phyloP scores from a whole-genome alignment of 2,329 filamentous ascomycete genomes.

The Phialemoniopsis sp. region DNA sequence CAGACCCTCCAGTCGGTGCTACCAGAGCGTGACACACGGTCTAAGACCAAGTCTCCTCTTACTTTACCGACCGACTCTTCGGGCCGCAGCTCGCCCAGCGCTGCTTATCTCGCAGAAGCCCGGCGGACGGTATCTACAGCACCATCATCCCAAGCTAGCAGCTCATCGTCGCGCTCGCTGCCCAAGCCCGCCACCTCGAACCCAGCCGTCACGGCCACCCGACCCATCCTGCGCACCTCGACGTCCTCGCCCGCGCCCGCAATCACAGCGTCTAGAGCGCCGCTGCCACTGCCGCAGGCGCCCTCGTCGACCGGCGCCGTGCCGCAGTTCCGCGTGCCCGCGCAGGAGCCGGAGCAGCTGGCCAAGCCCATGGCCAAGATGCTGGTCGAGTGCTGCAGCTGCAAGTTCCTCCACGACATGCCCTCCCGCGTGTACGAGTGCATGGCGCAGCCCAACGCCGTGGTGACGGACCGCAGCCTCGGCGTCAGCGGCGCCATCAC shows the following conservation, averaged over 20 bases:
- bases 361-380: constrained; percentile 47
- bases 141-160: constrained; percentile 12
- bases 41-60: constrained; percentile 1
- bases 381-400: constrained; percentile 62
- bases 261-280: too few species aligned
- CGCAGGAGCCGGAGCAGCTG: constrained; percentile 6
- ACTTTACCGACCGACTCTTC: constrained; percentile 14
- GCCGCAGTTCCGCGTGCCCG: constrained; percentile 6
- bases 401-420: constrained; percentile 63
- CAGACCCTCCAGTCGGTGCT: not conserved
- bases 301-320: not conserved
- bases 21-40: not conserved
- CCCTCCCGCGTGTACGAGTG: constrained; percentile 60
- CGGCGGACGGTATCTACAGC: constrained; percentile 21
- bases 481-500: constrained; percentile 54
- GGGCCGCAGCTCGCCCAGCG: constrained; percentile 16
- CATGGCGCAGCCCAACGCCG: constrained; percentile 55
- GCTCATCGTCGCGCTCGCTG: constrained; percentile 1
- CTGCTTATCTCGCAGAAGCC: constrained; percentile 29
- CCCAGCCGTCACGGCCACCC: not conserved
- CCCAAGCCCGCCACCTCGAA: constrained; percentile 5
- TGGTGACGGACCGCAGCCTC: constrained; percentile 44
- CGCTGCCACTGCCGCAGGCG: not conserved
- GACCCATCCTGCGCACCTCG: not conserved
- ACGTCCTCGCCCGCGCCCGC: too few species aligned